Base-by-base conservation (phyloP, 2,329 filamentous ascomycete genomes). In the Aspergillus jensenii region DNA sequence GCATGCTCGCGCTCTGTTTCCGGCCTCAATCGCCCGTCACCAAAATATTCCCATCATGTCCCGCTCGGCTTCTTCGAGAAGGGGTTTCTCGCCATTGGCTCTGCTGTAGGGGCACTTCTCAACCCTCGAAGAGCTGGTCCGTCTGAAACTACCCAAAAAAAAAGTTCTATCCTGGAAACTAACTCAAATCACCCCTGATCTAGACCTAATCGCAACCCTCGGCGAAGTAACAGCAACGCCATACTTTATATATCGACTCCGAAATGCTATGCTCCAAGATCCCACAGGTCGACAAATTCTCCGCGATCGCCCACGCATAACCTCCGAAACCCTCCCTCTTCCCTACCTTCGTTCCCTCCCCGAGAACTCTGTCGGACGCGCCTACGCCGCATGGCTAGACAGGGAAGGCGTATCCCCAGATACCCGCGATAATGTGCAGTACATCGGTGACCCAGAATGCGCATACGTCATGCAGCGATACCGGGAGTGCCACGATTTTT, bases 391-490 rank as follows among this genome's bases (percentile, higher is more conserved):
- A 53, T 99, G 95, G 93, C 83, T 98, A n/a, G 92, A 97, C 75
- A 85, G 90, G 46, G 95, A 99, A 76, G 90, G 91, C 60, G 93
- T 99, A 14, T 90, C 90, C 8, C 95, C 95, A 1, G 95, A 99
- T 74, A 96, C 93, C 6, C 87, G 95, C 46, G 81, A 88, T 41
- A 74, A 76, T 2, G 95, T 99, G 41, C 86, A 90, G 52, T 98
- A 96, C 78, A 92, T 99, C 61, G 93, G 98, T 74, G 88, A 98
- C 71, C 88, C 90, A 67, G 95, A 99, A 77, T 96, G 93, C 73
- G 95, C 95, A 37, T 99, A 98, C 78, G 95, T 98, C 17, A 96
- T 99, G 90, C 95, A 98, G 80, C 87, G 95, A 54, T 99, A 99
- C 76, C 87, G 95, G 61, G 95, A 99, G 77, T 96, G 90, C 65